Base-by-base conservation (phyloP, 306 rosid species). In the Trichosanthes truncata region DNA sequence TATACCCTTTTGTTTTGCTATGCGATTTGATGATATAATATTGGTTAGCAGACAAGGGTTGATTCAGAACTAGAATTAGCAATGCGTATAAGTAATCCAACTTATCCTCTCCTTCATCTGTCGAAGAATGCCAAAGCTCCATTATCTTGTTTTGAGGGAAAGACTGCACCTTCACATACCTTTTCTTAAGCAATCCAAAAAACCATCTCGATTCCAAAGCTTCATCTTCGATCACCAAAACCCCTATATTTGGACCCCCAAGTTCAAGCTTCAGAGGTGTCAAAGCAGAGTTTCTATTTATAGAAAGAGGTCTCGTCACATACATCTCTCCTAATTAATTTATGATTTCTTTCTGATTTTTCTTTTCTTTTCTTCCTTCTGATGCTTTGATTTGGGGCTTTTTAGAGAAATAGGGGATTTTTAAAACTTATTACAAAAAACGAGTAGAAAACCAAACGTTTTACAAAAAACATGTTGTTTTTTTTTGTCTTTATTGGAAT, bases 1-100 rank as follows among this genome's bases (percentile, higher is more conserved):
- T 78, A 18, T 88, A 90, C 97, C 98, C 98, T 89, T 89, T 90
- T 26, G 86, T 80, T 74, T 84, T 86, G 51, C 87, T 93, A 13
- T 49, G 72, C 4, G 84, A 88, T 2, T 81, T 81, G 4, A 94
- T 74, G 0, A 86, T 89, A 80, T 92, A 92, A 88, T 92, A 93
- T 23, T 46, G 82, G 10, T 90, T 87, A 67, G 94, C 83, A 76
- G 91, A 86, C 73, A 89, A 25, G 7, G 98, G 97, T 41, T 85
- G 90, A 72, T 83, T 81, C 33, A 90, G 89, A 63, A 82, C 98
- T 4, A 97, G 97, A 79, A 94, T 84, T 85, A 94, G 87, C 69
- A 84, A 51, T 29, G 85, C 88, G 36, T 85, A 86, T 69, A 74
- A 85, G 53, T 75, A 81, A 36, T 86, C 33, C 6, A 51, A 49